A percentile compares a stretch with the other conserved stretches of the same genome.
Evolutionary conservation across 768 basidiomycete species (phyloP).

Genomic region (Pleurotus tuoliensis): DNA sequence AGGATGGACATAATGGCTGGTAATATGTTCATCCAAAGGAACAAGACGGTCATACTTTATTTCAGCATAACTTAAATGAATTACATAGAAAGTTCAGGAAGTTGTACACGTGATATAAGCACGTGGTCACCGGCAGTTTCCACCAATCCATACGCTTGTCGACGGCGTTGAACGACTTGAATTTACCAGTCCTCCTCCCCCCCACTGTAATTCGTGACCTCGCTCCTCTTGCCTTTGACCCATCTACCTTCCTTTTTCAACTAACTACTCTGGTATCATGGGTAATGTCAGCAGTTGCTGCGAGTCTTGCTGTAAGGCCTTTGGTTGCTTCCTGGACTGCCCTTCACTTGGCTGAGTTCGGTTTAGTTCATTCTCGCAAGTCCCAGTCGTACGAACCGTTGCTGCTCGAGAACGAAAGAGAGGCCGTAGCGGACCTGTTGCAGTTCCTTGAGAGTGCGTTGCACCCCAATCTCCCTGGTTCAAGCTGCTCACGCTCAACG

Average conservation of each 20-base stretch:
- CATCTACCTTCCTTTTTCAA: slow-evolving; percentile 2
- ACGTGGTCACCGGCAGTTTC: slow-evolving; percentile 5
- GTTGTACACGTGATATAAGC: background rate
- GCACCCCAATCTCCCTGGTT: background rate
- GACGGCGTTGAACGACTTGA: background rate
- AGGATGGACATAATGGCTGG: no score
- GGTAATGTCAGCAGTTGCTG: slow-evolving; percentile 79
- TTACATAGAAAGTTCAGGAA: no score
- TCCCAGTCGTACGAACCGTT: slow-evolving; percentile 86
- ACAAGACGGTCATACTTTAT: no score
- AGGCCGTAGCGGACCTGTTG: slow-evolving; percentile 95
- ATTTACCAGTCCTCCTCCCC: background rate
- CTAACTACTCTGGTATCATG: slow-evolving; percentile 36
- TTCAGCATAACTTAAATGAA: no score
- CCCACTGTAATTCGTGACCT: background rate
- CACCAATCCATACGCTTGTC: background rate
- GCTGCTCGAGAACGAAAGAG: slow-evolving; percentile 88
- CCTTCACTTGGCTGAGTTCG: slow-evolving; percentile 16
- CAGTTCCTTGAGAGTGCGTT: slow-evolving; percentile 95
- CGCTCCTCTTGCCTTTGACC: slow-evolving; percentile 1
- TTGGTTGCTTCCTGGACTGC: slow-evolving; percentile 14
- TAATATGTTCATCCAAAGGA: no score
- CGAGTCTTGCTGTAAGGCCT: slow-evolving; percentile 71
- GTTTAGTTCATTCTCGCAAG: slow-evolving; percentile 71
- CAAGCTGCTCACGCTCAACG: background rate